These are phyloP conservation scores for Trametes elegans DNA, from an alignment of 768 basidiomycete genomes.

Conservation along the genomic window DNA sequence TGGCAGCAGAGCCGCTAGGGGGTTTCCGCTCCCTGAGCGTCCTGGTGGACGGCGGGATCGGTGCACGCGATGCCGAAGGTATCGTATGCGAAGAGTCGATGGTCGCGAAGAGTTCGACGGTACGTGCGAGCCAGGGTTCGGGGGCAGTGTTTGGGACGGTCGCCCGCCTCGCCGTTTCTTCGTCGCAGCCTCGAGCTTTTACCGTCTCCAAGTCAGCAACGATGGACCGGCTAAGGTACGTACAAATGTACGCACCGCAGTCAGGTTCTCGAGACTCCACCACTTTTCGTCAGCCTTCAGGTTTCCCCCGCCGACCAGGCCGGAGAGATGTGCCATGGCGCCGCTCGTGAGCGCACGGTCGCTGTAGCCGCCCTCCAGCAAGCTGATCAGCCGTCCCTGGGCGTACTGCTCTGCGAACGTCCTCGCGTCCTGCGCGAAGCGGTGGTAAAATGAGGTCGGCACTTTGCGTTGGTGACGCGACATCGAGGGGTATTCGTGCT, in stretches of 20 bases:
- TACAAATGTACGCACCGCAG: conserved; percentile 43
- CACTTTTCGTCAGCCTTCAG: conserved; percentile 39
- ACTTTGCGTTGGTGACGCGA: conserved; percentile 89
- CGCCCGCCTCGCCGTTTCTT: conserved; percentile 59
- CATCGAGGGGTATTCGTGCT: conserved; percentile 90
- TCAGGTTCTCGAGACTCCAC: conserved; percentile 65
- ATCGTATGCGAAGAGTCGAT: conserved; percentile 31
- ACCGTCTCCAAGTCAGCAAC: not conserved
- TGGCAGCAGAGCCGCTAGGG: conserved; percentile 16
- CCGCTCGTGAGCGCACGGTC: conserved; percentile 86
- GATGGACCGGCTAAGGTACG: not conserved
- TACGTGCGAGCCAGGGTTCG: conserved; percentile 60
- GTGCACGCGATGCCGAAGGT: conserved; percentile 16
- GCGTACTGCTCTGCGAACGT: conserved; percentile 64
- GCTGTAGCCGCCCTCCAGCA: conserved; percentile 95
- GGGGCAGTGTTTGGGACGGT: conserved; percentile 33
- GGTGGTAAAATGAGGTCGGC: conserved; percentile 80
- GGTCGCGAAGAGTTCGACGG: conserved; percentile 46
- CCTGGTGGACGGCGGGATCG: conserved; percentile 39
- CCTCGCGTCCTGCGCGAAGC: conserved; percentile 73
- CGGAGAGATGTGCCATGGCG: conserved; percentile 76
- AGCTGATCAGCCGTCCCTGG: conserved; percentile 72
- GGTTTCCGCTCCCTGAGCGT: conserved; percentile 49
- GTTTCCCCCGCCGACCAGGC: conserved; percentile 45
- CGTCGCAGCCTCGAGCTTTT: conserved; percentile 61